Evolutionary conservation across 768 basidiomycete species (phyloP).

Genomic region (Boletus rufocinnamomeus): DNA sequence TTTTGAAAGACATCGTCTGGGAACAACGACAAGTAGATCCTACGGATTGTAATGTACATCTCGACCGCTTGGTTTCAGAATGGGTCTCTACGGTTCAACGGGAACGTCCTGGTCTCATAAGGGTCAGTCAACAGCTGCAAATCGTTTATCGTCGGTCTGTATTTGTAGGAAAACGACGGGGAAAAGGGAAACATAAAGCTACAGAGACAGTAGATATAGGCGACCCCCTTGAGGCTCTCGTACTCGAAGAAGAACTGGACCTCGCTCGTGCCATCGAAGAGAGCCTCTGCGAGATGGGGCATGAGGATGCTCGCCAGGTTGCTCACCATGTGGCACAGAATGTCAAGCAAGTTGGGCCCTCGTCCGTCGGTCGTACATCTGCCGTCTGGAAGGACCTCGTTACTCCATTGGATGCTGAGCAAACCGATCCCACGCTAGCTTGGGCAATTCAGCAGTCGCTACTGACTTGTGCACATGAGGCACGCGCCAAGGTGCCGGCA

Average conservation of each 20-base stretch:
- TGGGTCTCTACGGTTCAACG: constrained; percentile 35
- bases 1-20: constrained; percentile 40
- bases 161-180: neutral
- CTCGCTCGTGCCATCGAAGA: constrained; percentile 49
- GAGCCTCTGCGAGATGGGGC: constrained; percentile 38
- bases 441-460: constrained; percentile 36
- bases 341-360: constrained; percentile 8
- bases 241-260: constrained; percentile 42
- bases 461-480: constrained; percentile 14
- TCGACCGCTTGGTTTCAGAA: constrained; percentile 33
- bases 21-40: constrained; percentile 20
- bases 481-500: neutral
- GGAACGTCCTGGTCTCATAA: constrained; percentile 24
- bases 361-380: constrained; percentile 4
- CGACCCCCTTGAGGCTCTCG: constrained; percentile 19
- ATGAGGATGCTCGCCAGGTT: constrained; percentile 7
- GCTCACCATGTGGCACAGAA: constrained; percentile 10
- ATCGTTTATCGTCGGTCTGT: constrained; percentile 41
- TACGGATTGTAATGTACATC: constrained; percentile 25
- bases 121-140: constrained; percentile 40
- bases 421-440: constrained; percentile 26
- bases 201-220: constrained; percentile 7
- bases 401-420: constrained; percentile 1
- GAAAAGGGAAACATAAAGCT: constrained; percentile 5
- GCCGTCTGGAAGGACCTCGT: constrained; percentile 15